Evolutionary conservation across 352 stramenopile species (phyloP), one percentile per base, ranked within the genome.

Genomic region (Phytophthora citrophthora): DNA sequence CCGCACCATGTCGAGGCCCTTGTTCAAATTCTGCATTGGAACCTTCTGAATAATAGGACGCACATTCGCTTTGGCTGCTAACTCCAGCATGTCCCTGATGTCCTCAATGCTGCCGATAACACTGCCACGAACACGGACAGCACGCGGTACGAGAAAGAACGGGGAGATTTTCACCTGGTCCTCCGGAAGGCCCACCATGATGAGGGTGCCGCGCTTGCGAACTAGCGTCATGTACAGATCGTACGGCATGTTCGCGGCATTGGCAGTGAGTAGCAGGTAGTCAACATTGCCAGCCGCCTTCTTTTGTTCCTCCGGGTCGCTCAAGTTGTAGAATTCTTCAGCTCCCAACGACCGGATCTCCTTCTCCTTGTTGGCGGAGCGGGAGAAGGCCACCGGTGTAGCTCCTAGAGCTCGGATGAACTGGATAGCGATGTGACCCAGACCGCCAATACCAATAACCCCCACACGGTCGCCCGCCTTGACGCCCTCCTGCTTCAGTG

Each of bases 241-340:
- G 52, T 88, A 74, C 13, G 74, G 69, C 69, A 77, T 69, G 51
- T 88, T 57, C 38, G 46, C 69, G 29, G 88, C 78, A 16, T 83
- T 53, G 7, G 89, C 72, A n/a, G 88, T 94, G 52, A 92, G 61
- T 8, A 96, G 31, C 44, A 96, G 70, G n/a, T 90, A 36, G 70
- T 95, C 74, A 16, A 93, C 67, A 9, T 43, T 73, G 24, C 55
- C 26, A 6, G 29, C 48, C 0, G 63, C 68, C 29, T 54, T 49
- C 53, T 58, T 43, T 29, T 54, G 58, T 3, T 81, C 44, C 52
- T 51, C 45, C 2, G 54, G 32, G 32, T 66, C 40, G 18, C 57
- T 65, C 89, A 61, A 24, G 26, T 67, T 23, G 29, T 67, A 67
- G 20, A 66, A 66, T 24, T 66, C 58, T 24, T 54, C 41, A 9